phyloP scores from a whole-genome alignment of 208 protist genomes.

The Leishmania guyanensis region DNA sequence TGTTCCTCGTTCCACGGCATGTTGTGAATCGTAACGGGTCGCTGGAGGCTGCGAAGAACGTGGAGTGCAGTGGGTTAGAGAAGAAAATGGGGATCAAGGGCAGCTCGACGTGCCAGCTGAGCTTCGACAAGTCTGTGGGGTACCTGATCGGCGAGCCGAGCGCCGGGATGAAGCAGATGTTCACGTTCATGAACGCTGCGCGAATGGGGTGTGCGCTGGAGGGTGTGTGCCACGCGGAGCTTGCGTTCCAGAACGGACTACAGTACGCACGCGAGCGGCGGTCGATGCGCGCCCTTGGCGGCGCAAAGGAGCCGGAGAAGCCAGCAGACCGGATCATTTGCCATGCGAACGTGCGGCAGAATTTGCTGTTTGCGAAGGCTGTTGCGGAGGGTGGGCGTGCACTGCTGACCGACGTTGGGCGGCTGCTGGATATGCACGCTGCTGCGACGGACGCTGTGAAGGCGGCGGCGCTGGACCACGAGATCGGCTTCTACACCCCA shows the following conservation, averaged over 20 bases:
- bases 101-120: conserved; percentile 76
- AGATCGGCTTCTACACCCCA: conserved; percentile 86
- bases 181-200: conserved; percentile 91
- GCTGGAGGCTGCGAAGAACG: conserved; percentile 62
- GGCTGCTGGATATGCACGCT: conserved; percentile 63
- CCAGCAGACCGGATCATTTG: conserved; percentile 65
- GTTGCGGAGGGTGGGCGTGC: conserved; percentile 83
- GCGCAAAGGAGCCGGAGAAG: conserved; percentile 57
- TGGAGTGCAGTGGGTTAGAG: conserved; percentile 70
- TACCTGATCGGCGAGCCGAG: conserved; percentile 86
- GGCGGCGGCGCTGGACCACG: conserved; percentile 49
- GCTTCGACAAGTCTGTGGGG: conserved; percentile 83
- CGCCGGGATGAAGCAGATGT: conserved; percentile 89
- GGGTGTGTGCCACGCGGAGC: conserved; percentile 78
- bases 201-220: conserved; percentile 79
- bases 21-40: conserved; percentile 68
- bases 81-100: conserved; percentile 92
- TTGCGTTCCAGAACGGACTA: conserved; percentile 87
- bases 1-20: conserved; percentile 91
- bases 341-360: conserved; percentile 83
- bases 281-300: conserved; percentile 67
- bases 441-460: conserved; percentile 23
- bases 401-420: conserved; percentile 72
- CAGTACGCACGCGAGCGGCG: conserved; percentile 73
- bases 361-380: conserved; percentile 83